These are phyloP conservation scores for Aspergillus bridgeri DNA, from an alignment of 495 filamentous ascomycete species.

Conservation along the genomic window DNA sequence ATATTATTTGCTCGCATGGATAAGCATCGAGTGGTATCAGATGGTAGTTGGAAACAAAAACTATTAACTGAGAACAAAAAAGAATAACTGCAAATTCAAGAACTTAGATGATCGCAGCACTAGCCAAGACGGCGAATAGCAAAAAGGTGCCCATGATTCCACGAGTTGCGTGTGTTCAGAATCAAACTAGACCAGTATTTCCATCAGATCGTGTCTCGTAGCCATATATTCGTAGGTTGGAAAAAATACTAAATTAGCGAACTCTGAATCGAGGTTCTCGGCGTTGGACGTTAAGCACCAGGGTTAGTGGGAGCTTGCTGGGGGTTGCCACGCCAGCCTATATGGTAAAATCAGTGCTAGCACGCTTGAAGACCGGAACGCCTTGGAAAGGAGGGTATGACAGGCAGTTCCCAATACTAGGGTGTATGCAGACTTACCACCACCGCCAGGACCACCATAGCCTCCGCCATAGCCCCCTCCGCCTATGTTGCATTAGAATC, in stretches of 20 bases:
- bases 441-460: conserved; percentile 28
- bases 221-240: not conserved
- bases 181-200: conserved; percentile 16
- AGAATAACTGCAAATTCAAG: conserved; percentile 1
- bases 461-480: conserved; percentile 22
- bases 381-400: not conserved
- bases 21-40: not conserved
- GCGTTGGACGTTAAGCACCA: not conserved
- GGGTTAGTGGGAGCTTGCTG: conserved; percentile 5
- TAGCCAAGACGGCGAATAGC: conserved; percentile 9
- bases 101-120: not conserved
- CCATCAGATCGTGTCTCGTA: conserved; percentile 17
- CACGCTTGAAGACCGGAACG: not conserved
- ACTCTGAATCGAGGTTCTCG: not conserved
- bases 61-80: not conserved
- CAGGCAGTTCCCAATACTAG: not conserved
- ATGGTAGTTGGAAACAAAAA: not conserved
- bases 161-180: conserved; percentile 13
- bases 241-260: not conserved
- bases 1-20: not conserved
- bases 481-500: conserved; percentile 16
- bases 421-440: conserved; percentile 25
- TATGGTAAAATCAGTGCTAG: not conserved
- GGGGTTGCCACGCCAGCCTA: conserved; percentile 36
- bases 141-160: conserved; percentile 10